These are phyloP conservation scores for Magnusiomyces suaveolens DNA, from an alignment of 1,139 yeast genomes.

Conservation along the genomic window DNA sequence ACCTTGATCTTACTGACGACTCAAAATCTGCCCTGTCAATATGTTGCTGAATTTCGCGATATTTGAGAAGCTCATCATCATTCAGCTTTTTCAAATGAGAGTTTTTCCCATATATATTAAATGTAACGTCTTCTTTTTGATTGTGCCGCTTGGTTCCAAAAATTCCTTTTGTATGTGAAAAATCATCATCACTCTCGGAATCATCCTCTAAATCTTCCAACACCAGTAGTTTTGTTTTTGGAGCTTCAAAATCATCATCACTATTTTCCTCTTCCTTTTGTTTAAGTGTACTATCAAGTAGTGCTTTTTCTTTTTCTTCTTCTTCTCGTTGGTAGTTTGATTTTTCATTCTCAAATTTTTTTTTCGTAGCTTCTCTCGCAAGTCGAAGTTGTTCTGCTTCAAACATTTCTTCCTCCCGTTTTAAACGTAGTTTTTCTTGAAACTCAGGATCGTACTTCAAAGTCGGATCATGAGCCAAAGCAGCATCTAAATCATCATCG, in stretches of 20 bases:
- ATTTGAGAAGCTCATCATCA: conserved; percentile 7
- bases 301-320: conserved; percentile 6
- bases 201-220: conserved; percentile 6
- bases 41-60: conserved; percentile 9
- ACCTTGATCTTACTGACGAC: background rate
- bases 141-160: background rate
- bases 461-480: background rate
- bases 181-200: background rate
- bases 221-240: background rate
- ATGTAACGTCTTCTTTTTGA: background rate
- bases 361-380: background rate
- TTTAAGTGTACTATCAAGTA: background rate
- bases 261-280: conserved; percentile 6
- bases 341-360: conserved; percentile 10
- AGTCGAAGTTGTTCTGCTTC: conserved; percentile 4
- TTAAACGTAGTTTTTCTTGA: background rate
- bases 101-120: conserved; percentile 2
- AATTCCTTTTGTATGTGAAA: background rate
- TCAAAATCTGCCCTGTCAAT: conserved; percentile 13
- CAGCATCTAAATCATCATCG: background rate
- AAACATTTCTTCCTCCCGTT: conserved; percentile 7
- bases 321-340: conserved; percentile 1
- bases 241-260: background rate
- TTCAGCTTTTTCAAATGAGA: conserved; percentile 5
- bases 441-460: conserved; percentile 1